Conservation (phyloP, 2,329 filamentous ascomycete species). For the Tolypocladium endophyticum region DNA sequence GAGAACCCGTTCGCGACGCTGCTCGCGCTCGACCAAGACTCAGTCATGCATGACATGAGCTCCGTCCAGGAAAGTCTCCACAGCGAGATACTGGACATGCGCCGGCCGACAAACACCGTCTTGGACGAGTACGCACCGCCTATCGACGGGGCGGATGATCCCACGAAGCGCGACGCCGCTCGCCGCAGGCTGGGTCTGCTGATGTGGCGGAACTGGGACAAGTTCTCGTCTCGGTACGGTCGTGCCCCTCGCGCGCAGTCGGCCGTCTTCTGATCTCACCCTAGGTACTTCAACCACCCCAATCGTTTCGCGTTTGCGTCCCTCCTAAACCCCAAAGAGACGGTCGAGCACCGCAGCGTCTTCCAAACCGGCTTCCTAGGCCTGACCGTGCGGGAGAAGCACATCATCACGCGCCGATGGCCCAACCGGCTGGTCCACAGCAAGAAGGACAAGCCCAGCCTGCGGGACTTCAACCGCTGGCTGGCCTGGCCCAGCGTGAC, state of each 20-base stretch:
- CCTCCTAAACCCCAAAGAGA: background rate
- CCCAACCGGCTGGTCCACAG: constrained; percentile 10
- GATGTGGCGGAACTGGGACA: constrained; percentile 15
- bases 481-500: constrained; percentile 10
- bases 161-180: background rate
- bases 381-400: constrained; percentile 7
- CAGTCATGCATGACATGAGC: background rate
- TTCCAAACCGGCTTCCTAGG: constrained; percentile 8
- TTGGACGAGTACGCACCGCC: constrained; percentile 12
- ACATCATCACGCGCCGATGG: constrained; percentile 12
- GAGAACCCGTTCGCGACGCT: constrained; percentile 15
- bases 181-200: constrained; percentile 11
- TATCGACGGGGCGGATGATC: background rate
- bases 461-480: constrained; percentile 11
- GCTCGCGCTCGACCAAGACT: constrained; percentile 7
- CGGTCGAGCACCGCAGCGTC: background rate
- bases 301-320: constrained; percentile 2
- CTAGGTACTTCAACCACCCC: constrained; percentile 4
- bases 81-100: constrained; percentile 2
- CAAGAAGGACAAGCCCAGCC: constrained; percentile 2
- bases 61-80: background rate
- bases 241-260: too few relatives aligned
- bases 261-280: background rate
- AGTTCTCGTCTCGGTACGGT: constrained; percentile 10
- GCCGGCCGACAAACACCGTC: background rate